Evolutionary conservation across 2,329 filamentous ascomycete species (phyloP).

Genomic region (Didymella arachidicola): DNA sequence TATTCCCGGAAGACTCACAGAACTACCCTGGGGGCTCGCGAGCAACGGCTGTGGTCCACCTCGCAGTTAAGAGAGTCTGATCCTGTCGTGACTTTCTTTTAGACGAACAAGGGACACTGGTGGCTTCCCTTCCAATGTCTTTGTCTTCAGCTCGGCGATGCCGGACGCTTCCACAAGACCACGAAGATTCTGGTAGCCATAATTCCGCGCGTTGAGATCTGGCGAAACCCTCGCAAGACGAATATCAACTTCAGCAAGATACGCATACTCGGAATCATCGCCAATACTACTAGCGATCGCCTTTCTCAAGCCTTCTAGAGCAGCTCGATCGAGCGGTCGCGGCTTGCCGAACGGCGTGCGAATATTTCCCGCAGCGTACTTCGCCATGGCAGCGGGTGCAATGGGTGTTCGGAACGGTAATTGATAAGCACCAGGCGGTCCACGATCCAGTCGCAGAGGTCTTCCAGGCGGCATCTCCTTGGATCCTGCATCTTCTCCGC

Average conservation of each 20-base stretch:
- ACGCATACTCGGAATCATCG: conserved; percentile 34
- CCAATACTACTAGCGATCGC: conserved; percentile 19
- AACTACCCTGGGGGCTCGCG: not conserved
- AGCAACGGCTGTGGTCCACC: not conserved
- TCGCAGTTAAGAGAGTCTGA: not conserved
- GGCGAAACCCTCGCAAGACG: conserved; percentile 33
- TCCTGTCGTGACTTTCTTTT: conserved; percentile 1
- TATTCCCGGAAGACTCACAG: not conserved
- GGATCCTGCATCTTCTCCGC: not conserved
- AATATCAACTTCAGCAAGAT: conserved; percentile 36
- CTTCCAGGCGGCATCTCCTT: not conserved
- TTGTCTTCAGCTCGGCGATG: conserved; percentile 23
- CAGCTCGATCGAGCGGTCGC: conserved; percentile 26
- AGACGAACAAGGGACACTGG: conserved; percentile 25
- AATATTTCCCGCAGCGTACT: not conserved
- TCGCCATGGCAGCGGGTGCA: not conserved
- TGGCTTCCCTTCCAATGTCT: conserved; percentile 13
- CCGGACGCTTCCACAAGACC: conserved; percentile 26
- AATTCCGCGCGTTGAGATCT: conserved; percentile 39
- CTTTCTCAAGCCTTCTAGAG: conserved; percentile 21
- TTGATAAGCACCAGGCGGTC: not conserved
- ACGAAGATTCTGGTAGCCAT: conserved; percentile 30
- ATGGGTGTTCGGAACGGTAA: not conserved
- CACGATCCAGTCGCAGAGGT: not conserved
- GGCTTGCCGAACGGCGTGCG: not conserved